Conservation (phyloP, 2,329 filamentous ascomycete species). For the Cladophialophora yegresii region DNA sequence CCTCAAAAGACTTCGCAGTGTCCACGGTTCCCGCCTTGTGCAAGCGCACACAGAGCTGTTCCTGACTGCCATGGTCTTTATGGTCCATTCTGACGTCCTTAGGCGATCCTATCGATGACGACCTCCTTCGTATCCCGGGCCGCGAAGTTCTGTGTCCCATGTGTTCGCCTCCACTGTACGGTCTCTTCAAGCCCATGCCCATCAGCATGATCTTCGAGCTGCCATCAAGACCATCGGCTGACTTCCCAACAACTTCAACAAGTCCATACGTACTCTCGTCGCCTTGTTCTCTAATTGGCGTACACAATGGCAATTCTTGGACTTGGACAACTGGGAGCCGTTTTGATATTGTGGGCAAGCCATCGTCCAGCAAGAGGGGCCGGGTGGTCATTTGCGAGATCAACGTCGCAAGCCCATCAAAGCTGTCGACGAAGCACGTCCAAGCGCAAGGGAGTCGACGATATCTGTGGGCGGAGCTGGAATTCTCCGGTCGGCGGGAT, state of each 20-base stretch:
- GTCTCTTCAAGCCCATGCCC: conserved; percentile 18
- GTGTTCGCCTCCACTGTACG: conserved; percentile 13
- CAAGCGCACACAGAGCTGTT: conserved; percentile 7
- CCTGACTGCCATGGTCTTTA: background rate
- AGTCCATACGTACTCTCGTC: conserved; percentile 7
- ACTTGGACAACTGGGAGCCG: conserved; percentile 23
- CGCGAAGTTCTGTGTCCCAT: background rate
- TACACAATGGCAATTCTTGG: conserved; percentile 19
- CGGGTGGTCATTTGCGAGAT: conserved; percentile 30
- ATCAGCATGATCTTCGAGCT: conserved; percentile 16
- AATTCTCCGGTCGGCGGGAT: background rate
- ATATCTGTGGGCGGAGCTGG: background rate
- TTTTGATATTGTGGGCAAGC: conserved; percentile 21
- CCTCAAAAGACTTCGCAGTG: background rate
- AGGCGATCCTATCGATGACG: conserved; percentile 25
- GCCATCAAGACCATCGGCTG: conserved; percentile 2
- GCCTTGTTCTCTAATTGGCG: conserved; percentile 14
- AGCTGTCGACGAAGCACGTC: background rate
- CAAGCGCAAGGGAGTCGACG: background rate
- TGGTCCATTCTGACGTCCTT: conserved; percentile 11
- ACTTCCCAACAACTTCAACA: conserved; percentile 19
- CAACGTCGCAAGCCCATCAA: conserved; percentile 15
- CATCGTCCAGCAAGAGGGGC: conserved; percentile 27
- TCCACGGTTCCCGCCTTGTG: conserved; percentile 11
- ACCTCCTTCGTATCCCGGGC: conserved; percentile 18